Conservation (phyloP, 73 alveolate species). For the Durusdinium trenchii region DNA sequence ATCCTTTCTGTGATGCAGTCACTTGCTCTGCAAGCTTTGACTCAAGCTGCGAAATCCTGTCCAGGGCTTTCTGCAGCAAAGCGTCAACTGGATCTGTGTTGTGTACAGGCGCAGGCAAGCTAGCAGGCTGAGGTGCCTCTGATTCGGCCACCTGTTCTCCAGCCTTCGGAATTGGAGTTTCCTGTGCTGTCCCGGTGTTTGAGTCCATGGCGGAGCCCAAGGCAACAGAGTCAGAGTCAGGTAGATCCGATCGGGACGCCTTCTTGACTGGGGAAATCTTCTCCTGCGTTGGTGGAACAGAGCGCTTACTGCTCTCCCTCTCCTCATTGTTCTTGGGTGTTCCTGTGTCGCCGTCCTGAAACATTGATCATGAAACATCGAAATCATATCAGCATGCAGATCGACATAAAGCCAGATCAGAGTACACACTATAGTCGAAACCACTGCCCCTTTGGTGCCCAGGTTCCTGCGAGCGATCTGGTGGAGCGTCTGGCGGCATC, state of each 20-base stretch:
- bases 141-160: not conserved
- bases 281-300: not conserved
- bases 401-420: too few species aligned
- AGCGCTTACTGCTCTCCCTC: not conserved
- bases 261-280: conserved; percentile 32
- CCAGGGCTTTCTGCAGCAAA: not conserved
- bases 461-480: too few species aligned
- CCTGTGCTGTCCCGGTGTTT: not conserved
- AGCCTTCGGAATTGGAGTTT: not conserved
- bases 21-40: not conserved
- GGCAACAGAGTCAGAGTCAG: not conserved
- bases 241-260: not conserved
- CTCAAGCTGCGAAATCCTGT: not conserved
- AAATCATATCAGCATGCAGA: not conserved
- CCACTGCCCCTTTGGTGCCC: too few species aligned
- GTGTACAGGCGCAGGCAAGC: not conserved
- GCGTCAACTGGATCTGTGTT: too few species aligned
- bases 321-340: not conserved
- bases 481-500: too few species aligned
- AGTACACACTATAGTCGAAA: too few species aligned
- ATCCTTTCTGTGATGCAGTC: not conserved
- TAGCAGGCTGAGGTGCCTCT: not conserved
- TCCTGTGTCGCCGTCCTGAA: not conserved
- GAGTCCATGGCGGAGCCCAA: not conserved
- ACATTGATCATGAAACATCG: too few species aligned